A percentile compares a stretch with the other conserved stretches of the same genome.
These are phyloP conservation scores for Hortaea sp. DNA, from an alignment of 2,329 filamentous ascomycete genomes.

Conservation along the genomic window DNA sequence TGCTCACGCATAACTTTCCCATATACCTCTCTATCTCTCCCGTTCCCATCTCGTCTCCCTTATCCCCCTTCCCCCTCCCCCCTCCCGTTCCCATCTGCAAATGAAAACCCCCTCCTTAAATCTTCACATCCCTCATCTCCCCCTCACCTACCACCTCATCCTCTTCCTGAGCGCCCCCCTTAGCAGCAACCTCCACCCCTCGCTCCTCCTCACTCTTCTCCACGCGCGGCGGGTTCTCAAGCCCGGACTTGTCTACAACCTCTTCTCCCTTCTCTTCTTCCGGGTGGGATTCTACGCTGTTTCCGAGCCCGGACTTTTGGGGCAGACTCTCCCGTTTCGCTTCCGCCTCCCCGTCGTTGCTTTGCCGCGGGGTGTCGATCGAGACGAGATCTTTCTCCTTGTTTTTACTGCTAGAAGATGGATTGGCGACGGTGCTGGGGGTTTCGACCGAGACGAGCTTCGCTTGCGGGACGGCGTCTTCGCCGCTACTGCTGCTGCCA, in stretches of 20 bases:
- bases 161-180: slow-evolving; percentile 12
- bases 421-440: slow-evolving; percentile 7
- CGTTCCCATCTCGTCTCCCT: too few relatives aligned
- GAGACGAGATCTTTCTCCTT: slow-evolving; percentile 12
- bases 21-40: too few relatives aligned
- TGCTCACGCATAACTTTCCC: too few relatives aligned
- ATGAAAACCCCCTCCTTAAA: slow-evolving; percentile 9
- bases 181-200: slow-evolving; percentile 4
- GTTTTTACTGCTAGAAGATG: slow-evolving; percentile 1
- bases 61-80: too few relatives aligned
- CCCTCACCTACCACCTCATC: too few relatives aligned
- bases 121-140: slow-evolving; percentile 41
- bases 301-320: slow-evolving; percentile 9
- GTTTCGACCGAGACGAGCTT: slow-evolving; percentile 32
- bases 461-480: slow-evolving; percentile 14
- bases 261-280: background rate
- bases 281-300: slow-evolving; percentile 27
- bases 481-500: slow-evolving; percentile 1
- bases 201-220: background rate
- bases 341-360: slow-evolving; percentile 10
- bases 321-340: slow-evolving; percentile 6
- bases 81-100: too few relatives aligned
- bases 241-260: slow-evolving; percentile 15
- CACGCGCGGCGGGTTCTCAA: slow-evolving; percentile 9
- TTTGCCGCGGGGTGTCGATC: slow-evolving; percentile 27